These are phyloP conservation scores for Solanum medicagineum DNA, from an alignment of 257 asterid species.

Conservation along the genomic window DNA sequence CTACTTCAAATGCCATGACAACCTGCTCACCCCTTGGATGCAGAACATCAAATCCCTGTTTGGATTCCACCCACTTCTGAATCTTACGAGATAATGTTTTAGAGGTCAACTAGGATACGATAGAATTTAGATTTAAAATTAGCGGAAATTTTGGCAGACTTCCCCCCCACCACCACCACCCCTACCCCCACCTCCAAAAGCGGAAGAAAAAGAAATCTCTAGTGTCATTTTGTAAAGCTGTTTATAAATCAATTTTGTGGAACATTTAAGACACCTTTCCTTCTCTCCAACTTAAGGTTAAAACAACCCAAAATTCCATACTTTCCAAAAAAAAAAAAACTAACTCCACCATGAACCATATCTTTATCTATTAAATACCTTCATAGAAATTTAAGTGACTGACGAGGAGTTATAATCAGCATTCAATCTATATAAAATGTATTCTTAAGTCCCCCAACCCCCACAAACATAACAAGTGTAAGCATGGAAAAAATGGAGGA, in stretches of 20 bases:
- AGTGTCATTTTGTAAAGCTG: background rate
- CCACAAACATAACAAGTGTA: background rate
- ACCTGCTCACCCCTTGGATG: background rate
- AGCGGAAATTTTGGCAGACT: background rate
- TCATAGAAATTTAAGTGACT: background rate
- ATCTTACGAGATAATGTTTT: background rate
- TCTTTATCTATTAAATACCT: background rate
- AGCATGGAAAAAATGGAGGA: background rate
- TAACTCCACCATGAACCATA: background rate
- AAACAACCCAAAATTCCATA: background rate
- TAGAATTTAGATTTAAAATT: background rate
- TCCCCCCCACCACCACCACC: background rate
- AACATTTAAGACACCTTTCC: background rate
- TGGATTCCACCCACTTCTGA: background rate
- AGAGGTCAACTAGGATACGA: background rate
- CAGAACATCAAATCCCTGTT: background rate
- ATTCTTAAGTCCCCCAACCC: background rate
- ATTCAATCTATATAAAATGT: background rate
- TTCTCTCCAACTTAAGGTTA: background rate
- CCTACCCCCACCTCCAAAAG: background rate
- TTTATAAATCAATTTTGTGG: background rate
- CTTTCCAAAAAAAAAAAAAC: background rate
- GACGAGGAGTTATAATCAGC: background rate
- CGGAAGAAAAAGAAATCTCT: too few relatives aligned
- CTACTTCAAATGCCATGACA: background rate